Conservation (phyloP, 73 alveolate species). For the Paramecium biaurelia region DNA sequence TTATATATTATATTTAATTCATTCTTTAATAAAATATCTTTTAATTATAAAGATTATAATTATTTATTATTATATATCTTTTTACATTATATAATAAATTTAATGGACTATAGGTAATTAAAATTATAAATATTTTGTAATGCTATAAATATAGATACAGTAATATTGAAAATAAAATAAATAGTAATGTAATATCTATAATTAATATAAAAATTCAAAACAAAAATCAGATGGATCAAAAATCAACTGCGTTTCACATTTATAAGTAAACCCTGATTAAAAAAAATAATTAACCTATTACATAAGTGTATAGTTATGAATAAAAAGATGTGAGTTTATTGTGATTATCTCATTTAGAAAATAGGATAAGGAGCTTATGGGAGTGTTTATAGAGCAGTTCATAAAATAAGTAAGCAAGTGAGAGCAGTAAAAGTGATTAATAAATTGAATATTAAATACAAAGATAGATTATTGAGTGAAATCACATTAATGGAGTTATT, state of each 20-base stretch:
- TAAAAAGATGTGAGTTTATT: background rate
- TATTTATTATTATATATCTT: background rate
- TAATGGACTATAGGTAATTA: background rate
- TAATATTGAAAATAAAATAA: background rate
- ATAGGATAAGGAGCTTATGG: slow-evolving; percentile 41
- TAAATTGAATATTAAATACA: slow-evolving; percentile 8
- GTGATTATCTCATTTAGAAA: background rate
- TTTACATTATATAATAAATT: background rate
- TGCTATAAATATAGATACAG: background rate
- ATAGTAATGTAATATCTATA: background rate
- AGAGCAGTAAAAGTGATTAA: slow-evolving; percentile 38
- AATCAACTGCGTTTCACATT: slow-evolving; percentile 3
- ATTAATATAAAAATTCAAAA: background rate
- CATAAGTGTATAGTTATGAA: background rate
- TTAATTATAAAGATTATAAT: background rate
- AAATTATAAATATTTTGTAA: background rate
- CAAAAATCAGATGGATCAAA: background rate
- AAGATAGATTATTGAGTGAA: slow-evolving; percentile 28
- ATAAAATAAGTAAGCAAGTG: slow-evolving; percentile 13
- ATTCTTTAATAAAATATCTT: background rate
- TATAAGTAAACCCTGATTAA: background rate
- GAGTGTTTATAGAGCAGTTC: background rate
- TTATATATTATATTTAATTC: background rate
- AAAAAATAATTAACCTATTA: background rate
- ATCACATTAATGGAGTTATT: slow-evolving; percentile 29